These are phyloP conservation scores for Rhizoclosmatium globosum DNA, from an alignment of 192 early-diverging fungal species.

Conservation along the genomic window DNA sequence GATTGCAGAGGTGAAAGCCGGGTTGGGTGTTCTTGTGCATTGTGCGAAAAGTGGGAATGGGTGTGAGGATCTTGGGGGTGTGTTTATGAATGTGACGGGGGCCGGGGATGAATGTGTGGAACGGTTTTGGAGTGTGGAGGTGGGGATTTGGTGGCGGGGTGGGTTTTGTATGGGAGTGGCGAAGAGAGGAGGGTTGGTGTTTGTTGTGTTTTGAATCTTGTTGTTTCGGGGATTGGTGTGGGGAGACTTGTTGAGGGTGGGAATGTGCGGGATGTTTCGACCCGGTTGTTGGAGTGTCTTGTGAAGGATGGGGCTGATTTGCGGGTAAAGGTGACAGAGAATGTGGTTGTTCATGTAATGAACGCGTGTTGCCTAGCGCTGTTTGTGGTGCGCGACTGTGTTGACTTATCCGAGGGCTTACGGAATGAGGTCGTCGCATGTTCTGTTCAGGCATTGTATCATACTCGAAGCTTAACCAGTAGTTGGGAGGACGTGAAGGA, in stretches of 20 bases:
- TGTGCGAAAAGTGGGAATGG: neutral
- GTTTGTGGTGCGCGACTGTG: conserved; percentile 7
- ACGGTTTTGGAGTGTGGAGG: conserved; percentile 29
- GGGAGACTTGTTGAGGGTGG: neutral
- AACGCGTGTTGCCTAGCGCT: conserved; percentile 26
- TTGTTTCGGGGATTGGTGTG: neutral
- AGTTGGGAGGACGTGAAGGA: neutral
- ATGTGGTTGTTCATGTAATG: conserved; percentile 6
- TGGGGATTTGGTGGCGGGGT: neutral
- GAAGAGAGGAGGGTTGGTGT: conserved; percentile 19
- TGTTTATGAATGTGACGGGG: conserved; percentile 16
- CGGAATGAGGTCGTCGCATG: too few species aligned
- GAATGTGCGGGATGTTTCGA: neutral
- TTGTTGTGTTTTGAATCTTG: conserved; percentile 37
- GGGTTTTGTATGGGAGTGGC: neutral
- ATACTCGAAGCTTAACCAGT: too few species aligned
- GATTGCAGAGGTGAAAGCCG: conserved; percentile 1
- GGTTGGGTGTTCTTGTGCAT: conserved; percentile 21
- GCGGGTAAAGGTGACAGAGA: neutral
- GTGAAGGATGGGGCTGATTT: neutral
- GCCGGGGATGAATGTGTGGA: neutral
- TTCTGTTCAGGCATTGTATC: too few species aligned
- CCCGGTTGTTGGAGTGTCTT: neutral
- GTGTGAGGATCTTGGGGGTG: conserved; percentile 15
- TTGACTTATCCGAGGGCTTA: neutral